Base-by-base conservation (phyloP, 768 basidiomycete species). In the Xerocomellus intermedius region DNA sequence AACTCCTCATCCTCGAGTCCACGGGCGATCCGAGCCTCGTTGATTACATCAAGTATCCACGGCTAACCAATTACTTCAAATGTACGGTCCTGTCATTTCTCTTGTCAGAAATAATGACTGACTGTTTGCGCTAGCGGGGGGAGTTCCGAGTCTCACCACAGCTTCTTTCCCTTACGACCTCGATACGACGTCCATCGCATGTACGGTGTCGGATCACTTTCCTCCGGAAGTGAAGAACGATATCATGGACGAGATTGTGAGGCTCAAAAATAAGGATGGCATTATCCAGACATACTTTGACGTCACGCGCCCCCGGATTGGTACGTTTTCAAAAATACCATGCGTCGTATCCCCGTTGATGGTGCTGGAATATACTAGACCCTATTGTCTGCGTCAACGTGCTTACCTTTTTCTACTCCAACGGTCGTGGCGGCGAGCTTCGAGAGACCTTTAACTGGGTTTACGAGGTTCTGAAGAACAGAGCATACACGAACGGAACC, bases 221-320 rank as follows among this genome's bases (percentile, higher is more conserved):
- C 57, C 54, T 16, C 36, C 5, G 0, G 64, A 52, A 26, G 57
- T 50, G 16, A 64, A 64, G 41, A 52, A 65, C 41, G 60, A 56
- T n/a, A 65, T 65, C 47, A 65, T 65, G 60, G 8, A 65, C 9
- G 60, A 64, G 26, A 64, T 59, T n/a, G 30, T 56, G 44, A 46
- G 50, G 0, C 22, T 65, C 21, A 65, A 42, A 26, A 59, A 52
- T 2, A 46, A 54, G n/a, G 64, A 66, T 12, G 61, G 61, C 8
- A 66, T 64, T 10, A 52, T 66, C 33, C 57, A 63, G 37, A 43
- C 55, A 0, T 66, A 63, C 35, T 66, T 64, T 19, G 64, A 64
- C 38, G 22, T 53, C 17, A 57, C 49, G 4, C 57, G 64, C 35
- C 64, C 64, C 4, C 61, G 64, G 39, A 55, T 66, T 9, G 64